Evolutionary conservation across 1,284 basidiomycete species (phyloP).

Genomic region (Puccinia novopanici): DNA sequence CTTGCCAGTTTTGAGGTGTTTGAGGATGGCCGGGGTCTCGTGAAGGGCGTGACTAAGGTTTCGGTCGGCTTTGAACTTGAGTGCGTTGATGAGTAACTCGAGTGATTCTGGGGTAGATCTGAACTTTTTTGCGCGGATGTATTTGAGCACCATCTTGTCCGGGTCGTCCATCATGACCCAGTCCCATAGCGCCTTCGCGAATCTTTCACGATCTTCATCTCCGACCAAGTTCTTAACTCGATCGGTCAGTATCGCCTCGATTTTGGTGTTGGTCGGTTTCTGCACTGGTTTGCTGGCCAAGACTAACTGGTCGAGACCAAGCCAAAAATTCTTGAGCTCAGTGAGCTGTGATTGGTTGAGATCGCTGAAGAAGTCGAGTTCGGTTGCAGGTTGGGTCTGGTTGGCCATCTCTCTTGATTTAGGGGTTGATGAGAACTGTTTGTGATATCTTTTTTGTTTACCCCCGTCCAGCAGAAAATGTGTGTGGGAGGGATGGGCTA

Average conservation of each 20-base stretch:
- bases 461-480: too few species aligned
- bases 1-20: conserved; percentile 40
- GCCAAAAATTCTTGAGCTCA: conserved; percentile 34
- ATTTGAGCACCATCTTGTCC: conserved; percentile 36
- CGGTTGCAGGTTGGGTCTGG: conserved; percentile 15
- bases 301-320: not conserved
- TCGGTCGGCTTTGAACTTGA: conserved; percentile 35
- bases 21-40: conserved; percentile 1
- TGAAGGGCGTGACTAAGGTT: not conserved
- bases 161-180: conserved; percentile 50
- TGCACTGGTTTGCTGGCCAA: not conserved
- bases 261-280: not conserved
- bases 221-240: conserved; percentile 13
- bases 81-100: conserved; percentile 34
- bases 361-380: not conserved
- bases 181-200: conserved; percentile 15
- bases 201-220: conserved; percentile 6
- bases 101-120: not conserved
- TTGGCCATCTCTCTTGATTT: too few species aligned
- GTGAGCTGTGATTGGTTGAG: conserved; percentile 19
- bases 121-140: conserved; percentile 36
- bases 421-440: too few species aligned
- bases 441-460: too few species aligned
- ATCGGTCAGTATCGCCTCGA: too few species aligned
- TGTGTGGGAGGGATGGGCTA: too few species aligned